phyloP scores from a whole-genome alignment of 1,139 yeast species.

The Keqinozyma sinolaborantium region DNA sequence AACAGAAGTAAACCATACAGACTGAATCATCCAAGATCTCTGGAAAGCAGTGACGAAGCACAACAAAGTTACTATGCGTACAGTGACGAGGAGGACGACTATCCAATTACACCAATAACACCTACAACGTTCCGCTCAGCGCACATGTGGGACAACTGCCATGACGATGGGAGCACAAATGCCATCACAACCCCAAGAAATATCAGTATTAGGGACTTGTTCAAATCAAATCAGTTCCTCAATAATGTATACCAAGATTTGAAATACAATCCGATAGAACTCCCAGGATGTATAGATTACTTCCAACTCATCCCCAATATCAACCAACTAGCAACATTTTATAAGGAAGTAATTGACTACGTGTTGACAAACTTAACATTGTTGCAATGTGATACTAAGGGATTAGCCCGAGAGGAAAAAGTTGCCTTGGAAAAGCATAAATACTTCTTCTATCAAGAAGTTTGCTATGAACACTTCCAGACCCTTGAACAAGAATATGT shows the following conservation, averaged over 20 bases:
- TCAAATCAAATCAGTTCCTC: slow-evolving; percentile 28
- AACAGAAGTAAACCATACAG: slow-evolving; percentile 1
- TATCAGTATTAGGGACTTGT: slow-evolving; percentile 9
- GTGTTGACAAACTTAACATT: slow-evolving; percentile 21
- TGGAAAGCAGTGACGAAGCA: not conserved
- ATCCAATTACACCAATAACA: not conserved
- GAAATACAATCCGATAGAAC: slow-evolving; percentile 20
- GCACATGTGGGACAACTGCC: too few species aligned
- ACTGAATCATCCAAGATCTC: not conserved
- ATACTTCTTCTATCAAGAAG: slow-evolving; percentile 7
- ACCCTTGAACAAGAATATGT: too few species aligned
- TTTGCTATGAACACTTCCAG: slow-evolving; percentile 10
- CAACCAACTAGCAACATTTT: slow-evolving; percentile 19
- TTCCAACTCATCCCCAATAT: slow-evolving; percentile 30
- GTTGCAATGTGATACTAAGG: slow-evolving; percentile 12
- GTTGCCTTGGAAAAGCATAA: too few species aligned
- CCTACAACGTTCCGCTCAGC: too few species aligned
- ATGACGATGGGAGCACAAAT: not conserved
- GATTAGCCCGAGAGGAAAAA: too few species aligned
- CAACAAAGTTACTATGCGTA: not conserved
- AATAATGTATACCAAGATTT: slow-evolving; percentile 32
- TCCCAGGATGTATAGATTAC: slow-evolving; percentile 15
- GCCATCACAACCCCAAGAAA: not conserved
- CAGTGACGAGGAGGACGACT: not conserved
- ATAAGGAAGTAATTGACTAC: slow-evolving; percentile 27